Evolutionary conservation across 495 filamentous ascomycete genomes (phyloP).

Genomic region (Pseudomonodictys pantanalensis): DNA sequence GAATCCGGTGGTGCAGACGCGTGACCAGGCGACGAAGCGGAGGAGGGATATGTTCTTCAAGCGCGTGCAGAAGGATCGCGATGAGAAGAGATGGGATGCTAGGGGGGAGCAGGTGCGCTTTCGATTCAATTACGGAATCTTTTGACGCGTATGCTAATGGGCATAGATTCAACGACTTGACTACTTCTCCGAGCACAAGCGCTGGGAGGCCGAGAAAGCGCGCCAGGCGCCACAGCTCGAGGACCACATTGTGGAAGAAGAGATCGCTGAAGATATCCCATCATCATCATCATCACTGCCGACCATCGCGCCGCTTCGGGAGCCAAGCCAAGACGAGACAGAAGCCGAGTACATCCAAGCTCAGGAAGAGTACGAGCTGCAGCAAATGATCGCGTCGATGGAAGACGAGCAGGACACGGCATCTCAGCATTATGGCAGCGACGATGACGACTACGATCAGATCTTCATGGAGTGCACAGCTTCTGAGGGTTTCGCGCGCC

Average conservation of each 20-base stretch:
- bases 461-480: slow-evolving; percentile 53
- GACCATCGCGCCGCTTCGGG: background rate
- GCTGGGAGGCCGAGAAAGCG: slow-evolving; percentile 48
- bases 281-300: background rate
- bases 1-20: slow-evolving; percentile 35
- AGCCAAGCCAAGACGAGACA: slow-evolving; percentile 15
- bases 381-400: slow-evolving; percentile 53
- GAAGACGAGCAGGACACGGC: slow-evolving; percentile 27
- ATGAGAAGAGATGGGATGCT: slow-evolving; percentile 62
- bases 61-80: slow-evolving; percentile 68
- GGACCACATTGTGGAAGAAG: slow-evolving; percentile 25
- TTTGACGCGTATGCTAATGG: background rate
- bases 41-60: slow-evolving; percentile 68
- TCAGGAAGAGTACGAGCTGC: slow-evolving; percentile 57
- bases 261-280: slow-evolving; percentile 31
- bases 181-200: slow-evolving; percentile 45
- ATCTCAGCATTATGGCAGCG: slow-evolving; percentile 39
- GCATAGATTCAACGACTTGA: slow-evolving; percentile 49
- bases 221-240: slow-evolving; percentile 34
- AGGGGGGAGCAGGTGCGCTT: slow-evolving; percentile 70
- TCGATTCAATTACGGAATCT: slow-evolving; percentile 1
- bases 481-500: background rate
- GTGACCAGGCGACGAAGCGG: slow-evolving; percentile 51
- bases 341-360: slow-evolving; percentile 48
- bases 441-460: slow-evolving; percentile 57